These are phyloP conservation scores for Pulveroboletus sp. DNA, from an alignment of 768 basidiomycete genomes.

Conservation along the genomic window DNA sequence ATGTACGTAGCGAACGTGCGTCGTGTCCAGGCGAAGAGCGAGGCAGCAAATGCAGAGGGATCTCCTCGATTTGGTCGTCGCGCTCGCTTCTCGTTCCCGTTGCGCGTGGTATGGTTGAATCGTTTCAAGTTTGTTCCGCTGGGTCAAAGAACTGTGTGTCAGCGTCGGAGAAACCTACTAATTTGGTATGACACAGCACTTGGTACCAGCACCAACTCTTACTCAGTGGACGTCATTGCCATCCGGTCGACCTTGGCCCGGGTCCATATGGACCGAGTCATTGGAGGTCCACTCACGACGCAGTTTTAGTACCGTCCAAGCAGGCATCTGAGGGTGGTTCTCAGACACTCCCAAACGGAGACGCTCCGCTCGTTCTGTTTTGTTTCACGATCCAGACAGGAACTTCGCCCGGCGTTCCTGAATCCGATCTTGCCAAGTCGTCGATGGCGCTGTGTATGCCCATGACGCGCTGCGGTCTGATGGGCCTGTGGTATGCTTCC, in stretches of 20 bases:
- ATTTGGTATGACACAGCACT: too few relatives aligned
- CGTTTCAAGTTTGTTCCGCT: not conserved
- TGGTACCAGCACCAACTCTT: too few relatives aligned
- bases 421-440: not conserved
- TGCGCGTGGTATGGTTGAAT: slow-evolving; percentile 11
- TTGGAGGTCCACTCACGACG: too few relatives aligned
- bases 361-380: too few relatives aligned
- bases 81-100: not conserved
- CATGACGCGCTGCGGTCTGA: not conserved
- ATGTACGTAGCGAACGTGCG: slow-evolving; percentile 6
- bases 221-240: too few relatives aligned
- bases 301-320: too few relatives aligned
- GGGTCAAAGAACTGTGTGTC: not conserved
- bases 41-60: slow-evolving; percentile 20
- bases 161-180: too few relatives aligned
- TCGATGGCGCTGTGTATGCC: not conserved
- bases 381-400: too few relatives aligned
- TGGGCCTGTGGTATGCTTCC: not conserved
- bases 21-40: not conserved
- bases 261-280: too few relatives aligned
- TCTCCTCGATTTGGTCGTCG: slow-evolving; percentile 20
- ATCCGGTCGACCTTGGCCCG: too few relatives aligned
- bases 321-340: too few relatives aligned
- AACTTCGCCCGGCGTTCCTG: slow-evolving; percentile 13
- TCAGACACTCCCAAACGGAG: too few relatives aligned